phyloP scores from a whole-genome alignment of 495 filamentous ascomycete species.

The Thermothielavioides terrestris region DNA sequence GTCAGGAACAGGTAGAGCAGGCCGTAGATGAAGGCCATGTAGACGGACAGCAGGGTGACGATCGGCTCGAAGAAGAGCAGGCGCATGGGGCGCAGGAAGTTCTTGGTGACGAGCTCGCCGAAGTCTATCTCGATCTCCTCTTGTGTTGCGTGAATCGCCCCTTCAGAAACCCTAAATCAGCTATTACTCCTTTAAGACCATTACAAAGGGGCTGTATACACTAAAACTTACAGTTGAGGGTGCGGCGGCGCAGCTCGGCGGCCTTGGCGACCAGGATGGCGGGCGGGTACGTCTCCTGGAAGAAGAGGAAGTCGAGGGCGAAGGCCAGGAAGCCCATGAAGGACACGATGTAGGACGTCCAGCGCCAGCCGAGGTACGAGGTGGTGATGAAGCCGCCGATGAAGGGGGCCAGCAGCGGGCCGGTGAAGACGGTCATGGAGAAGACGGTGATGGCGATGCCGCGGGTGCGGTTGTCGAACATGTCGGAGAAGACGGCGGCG shows the following conservation, averaged over 20 bases:
- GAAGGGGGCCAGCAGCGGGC: conserved; percentile 73
- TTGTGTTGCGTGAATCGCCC: conserved; percentile 90
- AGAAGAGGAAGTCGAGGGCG: conserved; percentile 58
- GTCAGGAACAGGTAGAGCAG: conserved; percentile 75
- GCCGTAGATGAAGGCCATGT: conserved; percentile 75
- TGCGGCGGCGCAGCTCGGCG: conserved; percentile 65
- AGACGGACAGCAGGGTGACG: conserved; percentile 61
- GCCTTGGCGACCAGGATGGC: conserved; percentile 72
- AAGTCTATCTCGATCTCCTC: conserved; percentile 88
- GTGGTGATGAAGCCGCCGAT: conserved; percentile 74
- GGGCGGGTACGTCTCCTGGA: conserved; percentile 78
- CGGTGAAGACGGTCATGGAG: conserved; percentile 74
- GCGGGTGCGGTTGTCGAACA: conserved; percentile 70
- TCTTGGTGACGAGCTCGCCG: conserved; percentile 68
- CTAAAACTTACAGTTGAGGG: conserved; percentile 85
- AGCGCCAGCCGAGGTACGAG: conserved; percentile 69
- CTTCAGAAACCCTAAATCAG: no score
- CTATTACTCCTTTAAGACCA: no score
- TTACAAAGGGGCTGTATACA: no score
- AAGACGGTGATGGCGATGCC: conserved; percentile 78
- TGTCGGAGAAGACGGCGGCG: conserved; percentile 80
- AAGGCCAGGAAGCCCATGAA: conserved; percentile 76
- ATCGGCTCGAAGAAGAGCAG: conserved; percentile 78
- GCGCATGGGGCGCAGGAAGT: conserved; percentile 71
- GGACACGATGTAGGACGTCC: conserved; percentile 65